Percentiles rank a stretch among this genome's conserved stretches.
phyloP scores from a whole-genome alignment of 208 protist species.

The Herpetomonas samuelpessoai region DNA sequence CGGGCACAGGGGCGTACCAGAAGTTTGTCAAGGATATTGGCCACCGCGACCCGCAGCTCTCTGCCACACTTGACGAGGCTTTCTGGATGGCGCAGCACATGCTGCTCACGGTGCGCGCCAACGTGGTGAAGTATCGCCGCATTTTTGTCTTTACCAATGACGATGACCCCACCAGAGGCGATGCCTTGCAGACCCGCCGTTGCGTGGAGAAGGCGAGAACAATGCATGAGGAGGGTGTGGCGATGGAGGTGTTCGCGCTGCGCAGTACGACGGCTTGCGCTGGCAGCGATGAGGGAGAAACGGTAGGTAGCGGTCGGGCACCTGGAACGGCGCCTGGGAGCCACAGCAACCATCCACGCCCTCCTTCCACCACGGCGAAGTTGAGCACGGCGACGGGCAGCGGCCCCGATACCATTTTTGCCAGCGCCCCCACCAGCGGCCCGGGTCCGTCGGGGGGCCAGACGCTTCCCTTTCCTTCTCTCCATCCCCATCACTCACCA shows the following conservation, averaged over 20 bases:
- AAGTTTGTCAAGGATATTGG: constrained; percentile 19
- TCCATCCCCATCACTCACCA: too few species aligned
- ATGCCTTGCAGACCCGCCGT: constrained; percentile 24
- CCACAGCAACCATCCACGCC: background rate
- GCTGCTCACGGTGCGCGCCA: constrained; percentile 29
- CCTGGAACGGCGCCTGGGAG: background rate
- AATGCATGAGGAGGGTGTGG: constrained; percentile 47
- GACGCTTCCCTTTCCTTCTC: background rate
- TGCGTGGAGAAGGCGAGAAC: constrained; percentile 40
- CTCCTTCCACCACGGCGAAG: background rate
- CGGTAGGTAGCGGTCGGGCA: background rate
- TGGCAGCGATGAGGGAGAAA: background rate
- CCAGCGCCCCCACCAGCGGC: background rate
- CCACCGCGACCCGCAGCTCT: background rate
- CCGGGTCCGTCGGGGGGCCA: background rate
- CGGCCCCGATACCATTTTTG: background rate
- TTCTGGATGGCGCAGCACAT: constrained; percentile 72
- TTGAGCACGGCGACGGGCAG: background rate
- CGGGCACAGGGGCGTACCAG: constrained; percentile 29
- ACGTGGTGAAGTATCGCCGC: constrained; percentile 37
- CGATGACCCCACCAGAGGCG: constrained; percentile 52
- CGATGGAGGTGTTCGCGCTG: constrained; percentile 71
- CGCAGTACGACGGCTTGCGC: background rate
- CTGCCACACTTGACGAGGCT: constrained; percentile 43
- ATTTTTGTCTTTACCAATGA: constrained; percentile 89